phyloP scores from a whole-genome alignment of 2,329 filamentous ascomycete genomes.

The Arthrobotrys megalospora region DNA sequence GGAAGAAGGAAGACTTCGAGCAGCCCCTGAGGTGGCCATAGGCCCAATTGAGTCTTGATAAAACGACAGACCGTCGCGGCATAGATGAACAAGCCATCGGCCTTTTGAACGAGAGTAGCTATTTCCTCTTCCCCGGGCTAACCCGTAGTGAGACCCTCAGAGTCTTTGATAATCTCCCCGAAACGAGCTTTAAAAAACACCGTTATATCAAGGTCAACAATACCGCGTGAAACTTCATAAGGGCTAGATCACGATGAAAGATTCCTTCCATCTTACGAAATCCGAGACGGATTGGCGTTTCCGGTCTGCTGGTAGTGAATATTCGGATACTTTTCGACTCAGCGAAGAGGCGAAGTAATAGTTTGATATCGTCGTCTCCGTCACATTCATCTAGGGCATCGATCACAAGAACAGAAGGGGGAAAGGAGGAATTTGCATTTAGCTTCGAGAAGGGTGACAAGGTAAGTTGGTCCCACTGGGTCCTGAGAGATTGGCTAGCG shows the following conservation, averaged over 20 bases:
- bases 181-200: conserved; percentile 2
- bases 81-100: conserved; percentile 18
- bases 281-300: neutral
- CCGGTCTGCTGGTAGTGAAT: conserved; percentile 22
- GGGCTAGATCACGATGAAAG: conserved; percentile 5
- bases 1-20: conserved; percentile 15
- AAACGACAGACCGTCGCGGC: conserved; percentile 27
- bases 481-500: neutral
- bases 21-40: conserved; percentile 2
- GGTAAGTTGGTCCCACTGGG: conserved; percentile 16
- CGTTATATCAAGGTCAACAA: conserved; percentile 21
- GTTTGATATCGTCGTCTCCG: conserved; percentile 1
- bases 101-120: conserved; percentile 1
- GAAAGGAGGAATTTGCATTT: neutral
- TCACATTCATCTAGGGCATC: conserved; percentile 38
- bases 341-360: conserved; percentile 13
- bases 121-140: conserved; percentile 5
- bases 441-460: neutral
- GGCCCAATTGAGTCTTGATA: neutral
- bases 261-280: conserved; percentile 6
- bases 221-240: conserved; percentile 14
- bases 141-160: neutral
- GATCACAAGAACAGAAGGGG: conserved; percentile 21
- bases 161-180: neutral
- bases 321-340: conserved; percentile 1